phyloP scores from a whole-genome alignment of 805 yeast species.

The Suhomyces sp. region DNA sequence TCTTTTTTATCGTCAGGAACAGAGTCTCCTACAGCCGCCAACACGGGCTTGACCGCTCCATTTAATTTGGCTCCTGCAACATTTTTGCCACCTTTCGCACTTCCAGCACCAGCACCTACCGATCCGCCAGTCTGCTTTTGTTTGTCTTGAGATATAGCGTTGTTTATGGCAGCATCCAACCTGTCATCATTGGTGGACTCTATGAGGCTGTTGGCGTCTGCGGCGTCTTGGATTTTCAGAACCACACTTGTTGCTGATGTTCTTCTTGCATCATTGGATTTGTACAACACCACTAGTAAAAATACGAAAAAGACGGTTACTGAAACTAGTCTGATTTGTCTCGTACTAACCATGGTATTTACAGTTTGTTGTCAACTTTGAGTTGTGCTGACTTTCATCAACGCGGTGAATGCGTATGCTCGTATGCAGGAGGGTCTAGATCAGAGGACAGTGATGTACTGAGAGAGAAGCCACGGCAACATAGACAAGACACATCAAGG shows the following conservation, averaged over 20 bases:
- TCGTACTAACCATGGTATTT: conserved; percentile 6
- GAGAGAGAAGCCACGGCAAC: too few species aligned
- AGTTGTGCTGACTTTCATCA: neutral
- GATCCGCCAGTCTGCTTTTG: conserved; percentile 9
- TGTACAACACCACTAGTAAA: conserved; percentile 6
- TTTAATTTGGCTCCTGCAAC: conserved; percentile 8
- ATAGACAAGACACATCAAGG: too few species aligned
- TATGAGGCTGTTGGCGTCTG: conserved; percentile 21
- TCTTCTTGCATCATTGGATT: neutral
- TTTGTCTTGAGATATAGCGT: conserved; percentile 24
- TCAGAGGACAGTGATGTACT: neutral
- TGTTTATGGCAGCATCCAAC: conserved; percentile 39
- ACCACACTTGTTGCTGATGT: neutral
- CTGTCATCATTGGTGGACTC: conserved; percentile 34
- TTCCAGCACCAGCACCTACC: conserved; percentile 4
- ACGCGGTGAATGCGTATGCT: neutral
- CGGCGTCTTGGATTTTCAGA: neutral
- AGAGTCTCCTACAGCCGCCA: neutral
- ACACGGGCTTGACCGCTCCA: conserved; percentile 3
- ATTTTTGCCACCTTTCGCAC: conserved; percentile 6
- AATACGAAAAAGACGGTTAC: conserved; percentile 1
- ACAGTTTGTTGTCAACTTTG: neutral
- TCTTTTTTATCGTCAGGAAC: conserved; percentile 8
- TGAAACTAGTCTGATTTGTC: conserved; percentile 8
- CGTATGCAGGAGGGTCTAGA: neutral